Percentiles rank a stretch among this genome's conserved stretches.
Evolutionary conservation across 495 filamentous ascomycete species (phyloP).

Genomic region (Podospora sp.): DNA sequence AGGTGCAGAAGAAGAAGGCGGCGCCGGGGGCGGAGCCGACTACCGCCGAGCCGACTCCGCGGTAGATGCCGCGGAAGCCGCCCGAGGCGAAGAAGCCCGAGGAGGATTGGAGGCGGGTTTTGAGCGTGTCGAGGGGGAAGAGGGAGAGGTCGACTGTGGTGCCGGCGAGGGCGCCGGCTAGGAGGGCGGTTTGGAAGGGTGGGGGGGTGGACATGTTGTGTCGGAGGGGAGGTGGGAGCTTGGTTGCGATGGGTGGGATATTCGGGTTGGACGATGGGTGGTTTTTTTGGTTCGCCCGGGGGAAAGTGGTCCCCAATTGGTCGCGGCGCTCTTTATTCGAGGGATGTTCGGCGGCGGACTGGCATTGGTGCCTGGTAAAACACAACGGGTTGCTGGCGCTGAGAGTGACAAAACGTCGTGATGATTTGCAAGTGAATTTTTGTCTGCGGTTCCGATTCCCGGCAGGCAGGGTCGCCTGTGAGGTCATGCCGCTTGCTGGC

Average conservation of each 20-base stretch:
- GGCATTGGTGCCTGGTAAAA: neutral
- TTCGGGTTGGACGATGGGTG: neutral
- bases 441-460: slow-evolving; percentile 10
- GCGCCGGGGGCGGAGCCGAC: slow-evolving; percentile 97
- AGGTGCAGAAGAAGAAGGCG: slow-evolving; percentile 97
- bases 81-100: slow-evolving; percentile 75
- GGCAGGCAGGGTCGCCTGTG: slow-evolving; percentile 20
- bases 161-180: slow-evolving; percentile 81
- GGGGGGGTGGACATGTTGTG: slow-evolving; percentile 29
- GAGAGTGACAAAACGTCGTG: neutral
- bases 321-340: neutral
- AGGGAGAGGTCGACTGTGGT: slow-evolving; percentile 89
- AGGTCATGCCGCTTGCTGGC: slow-evolving; percentile 13
- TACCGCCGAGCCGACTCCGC: slow-evolving; percentile 67
- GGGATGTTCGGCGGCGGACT: neutral
- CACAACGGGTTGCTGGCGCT: slow-evolving; percentile 2
- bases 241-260: slow-evolving; percentile 1
- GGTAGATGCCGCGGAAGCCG: slow-evolving; percentile 74
- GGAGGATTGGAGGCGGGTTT: slow-evolving; percentile 89
- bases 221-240: neutral
- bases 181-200: slow-evolving; percentile 54
- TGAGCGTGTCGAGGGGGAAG: slow-evolving; percentile 89
- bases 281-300: neutral
- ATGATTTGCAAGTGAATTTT: slow-evolving; percentile 5
- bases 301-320: neutral